Evolutionary conservation across 495 filamentous ascomycete species (phyloP), one percentile per base, ranked within the genome.

Genomic region (Tuber microsphaerosporum): DNA sequence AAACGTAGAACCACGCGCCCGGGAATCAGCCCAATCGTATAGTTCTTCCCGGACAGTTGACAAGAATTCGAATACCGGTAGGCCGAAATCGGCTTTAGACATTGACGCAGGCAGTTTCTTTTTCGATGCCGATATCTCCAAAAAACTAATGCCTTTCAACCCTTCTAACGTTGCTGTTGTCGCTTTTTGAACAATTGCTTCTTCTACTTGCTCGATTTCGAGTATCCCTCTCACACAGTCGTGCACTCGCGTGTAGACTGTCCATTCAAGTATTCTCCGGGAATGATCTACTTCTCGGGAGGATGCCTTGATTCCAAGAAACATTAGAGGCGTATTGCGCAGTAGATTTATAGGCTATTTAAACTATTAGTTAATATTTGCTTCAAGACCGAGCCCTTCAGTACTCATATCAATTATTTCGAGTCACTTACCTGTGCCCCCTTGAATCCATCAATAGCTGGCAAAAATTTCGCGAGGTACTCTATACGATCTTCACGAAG

Each of bases 331-430:
- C 17, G 89, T 86, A 82, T 93, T 93, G 79, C 89, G 87, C 20
- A 91, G 83, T 12, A 91, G 89, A 81, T 92, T 88, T 41, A 91
- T 81, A 19, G 89, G 85, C 89, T 91, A 84, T 74, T 74, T 79
- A 77, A 72, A 75, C 81, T 82, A 84, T 85, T 84, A 84, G 85
- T 84, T 12, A 65, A 65, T 65, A 65, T 34, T 31, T 31, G 26
- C 56, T 34, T 17, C 56, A 34, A 34, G 56, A 17, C 17, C 56
- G 26, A 34, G 26, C 56, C 12, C 14, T 34, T 34, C 26, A 34
- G 26, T 16, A 4, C 26, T 8, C 3, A 61, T n/a, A 61, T 65
- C 43, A 74, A 74, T 48, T 26, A 75, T 39, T 79, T 80, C 81
- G 77, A 51, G 80, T 81, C 78, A 87, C 86, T 88, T 80, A 88